phyloP scores from a whole-genome alignment of 768 basidiomycete genomes.

The Agrocybe pediades region DNA sequence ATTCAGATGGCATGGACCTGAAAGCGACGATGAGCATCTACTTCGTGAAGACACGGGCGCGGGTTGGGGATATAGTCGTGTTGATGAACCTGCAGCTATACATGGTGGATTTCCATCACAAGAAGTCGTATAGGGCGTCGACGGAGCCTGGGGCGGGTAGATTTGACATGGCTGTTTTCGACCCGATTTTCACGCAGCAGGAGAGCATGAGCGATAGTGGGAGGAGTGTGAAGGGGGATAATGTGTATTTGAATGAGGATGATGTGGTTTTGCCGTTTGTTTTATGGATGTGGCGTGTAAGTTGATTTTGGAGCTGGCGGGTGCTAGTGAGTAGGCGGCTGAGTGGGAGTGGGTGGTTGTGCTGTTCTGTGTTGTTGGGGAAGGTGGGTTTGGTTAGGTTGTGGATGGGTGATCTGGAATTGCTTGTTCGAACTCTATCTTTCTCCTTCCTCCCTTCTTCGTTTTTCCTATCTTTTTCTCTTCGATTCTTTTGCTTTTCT shows the following conservation, averaged over 20 bases:
- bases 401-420: too few species aligned
- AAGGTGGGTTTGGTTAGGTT: not conserved
- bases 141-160: conserved; percentile 66
- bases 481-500: too few species aligned
- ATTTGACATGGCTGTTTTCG: conserved; percentile 66
- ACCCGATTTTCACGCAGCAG: conserved; percentile 47
- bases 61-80: conserved; percentile 91
- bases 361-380: not conserved
- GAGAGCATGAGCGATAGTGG: conserved; percentile 48
- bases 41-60: conserved; percentile 90
- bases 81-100: conserved; percentile 98
- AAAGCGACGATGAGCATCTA: conserved; percentile 79
- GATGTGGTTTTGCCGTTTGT: conserved; percentile 86
- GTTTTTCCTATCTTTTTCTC: too few species aligned
- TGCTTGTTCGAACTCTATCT: too few species aligned
- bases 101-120: conserved; percentile 97
- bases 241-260: conserved; percentile 45
- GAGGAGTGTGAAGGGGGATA: conserved; percentile 57
- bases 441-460: too few species aligned
- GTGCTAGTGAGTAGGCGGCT: conserved; percentile 37
- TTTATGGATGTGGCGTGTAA: conserved; percentile 97
- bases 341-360: not conserved
- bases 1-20: conserved; percentile 59
- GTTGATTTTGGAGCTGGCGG: conserved; percentile 92
- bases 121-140: conserved; percentile 86